Percentiles rank a stretch among this genome's conserved stretches.
Conservation (phyloP, 768 basidiomycete genomes). For the Crassisporium funariophilum region DNA sequence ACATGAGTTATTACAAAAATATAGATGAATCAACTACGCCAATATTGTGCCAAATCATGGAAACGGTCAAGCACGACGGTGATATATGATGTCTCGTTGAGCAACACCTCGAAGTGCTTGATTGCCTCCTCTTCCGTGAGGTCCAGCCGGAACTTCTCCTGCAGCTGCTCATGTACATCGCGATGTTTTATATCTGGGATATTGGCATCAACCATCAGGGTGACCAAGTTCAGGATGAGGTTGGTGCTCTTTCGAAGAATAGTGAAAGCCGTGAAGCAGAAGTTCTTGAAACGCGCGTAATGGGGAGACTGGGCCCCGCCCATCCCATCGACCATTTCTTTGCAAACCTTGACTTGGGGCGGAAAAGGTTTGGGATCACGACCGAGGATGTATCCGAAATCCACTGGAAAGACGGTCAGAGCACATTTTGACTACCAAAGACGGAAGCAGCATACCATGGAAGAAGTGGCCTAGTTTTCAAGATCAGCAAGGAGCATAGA, state of each 20-base stretch:
- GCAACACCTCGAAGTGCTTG: conserved; percentile 90
- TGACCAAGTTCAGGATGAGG: conserved; percentile 93
- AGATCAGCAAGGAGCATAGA: conserved; percentile 1
- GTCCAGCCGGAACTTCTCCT: conserved; percentile 95
- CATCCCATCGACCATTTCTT: conserved; percentile 99
- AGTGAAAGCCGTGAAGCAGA: conserved; percentile 97
- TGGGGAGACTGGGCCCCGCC: conserved; percentile 96
- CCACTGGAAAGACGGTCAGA: conserved; percentile 55
- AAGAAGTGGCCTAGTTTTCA: conserved; percentile 82
- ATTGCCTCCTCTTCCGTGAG: conserved; percentile 96
- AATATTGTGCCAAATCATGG: conserved; percentile 89
- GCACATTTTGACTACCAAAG: background rate
- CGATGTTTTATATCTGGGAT: conserved; percentile 96
- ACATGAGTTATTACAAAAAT: conserved; percentile 12
- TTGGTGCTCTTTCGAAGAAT: conserved; percentile 96
- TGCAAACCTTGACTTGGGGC: conserved; percentile 97
- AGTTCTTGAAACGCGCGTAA: conserved; percentile 93
- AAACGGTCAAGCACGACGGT: conserved; percentile 92
- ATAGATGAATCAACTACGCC: conserved; percentile 59
- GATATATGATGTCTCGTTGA: conserved; percentile 95
- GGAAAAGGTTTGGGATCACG: conserved; percentile 98
- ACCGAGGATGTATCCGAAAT: conserved; percentile 98
- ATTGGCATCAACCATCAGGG: conserved; percentile 96
- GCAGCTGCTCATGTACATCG: conserved; percentile 85
- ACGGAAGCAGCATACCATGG: conserved; percentile 61